Conservation (phyloP, 2,329 filamentous ascomycete genomes). For the Diaporthe citriasiana region DNA sequence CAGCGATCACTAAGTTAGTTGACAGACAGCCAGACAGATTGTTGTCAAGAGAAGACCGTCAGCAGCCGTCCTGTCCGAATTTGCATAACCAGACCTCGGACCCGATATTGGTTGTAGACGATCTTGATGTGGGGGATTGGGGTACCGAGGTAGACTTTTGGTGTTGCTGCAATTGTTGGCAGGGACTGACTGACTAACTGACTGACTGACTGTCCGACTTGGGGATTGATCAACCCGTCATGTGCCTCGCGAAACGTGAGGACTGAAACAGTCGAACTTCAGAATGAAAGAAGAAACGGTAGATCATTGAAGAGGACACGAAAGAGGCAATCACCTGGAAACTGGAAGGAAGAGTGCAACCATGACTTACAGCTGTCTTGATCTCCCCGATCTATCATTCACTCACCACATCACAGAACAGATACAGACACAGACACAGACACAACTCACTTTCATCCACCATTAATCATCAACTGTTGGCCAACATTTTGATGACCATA, state of each 20-base stretch:
- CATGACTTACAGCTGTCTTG: not conserved
- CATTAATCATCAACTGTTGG: not conserved
- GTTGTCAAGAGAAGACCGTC: too few relatives aligned
- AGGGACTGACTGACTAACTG: too few relatives aligned
- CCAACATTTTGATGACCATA: not conserved
- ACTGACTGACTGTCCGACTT: not conserved
- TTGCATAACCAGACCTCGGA: not conserved
- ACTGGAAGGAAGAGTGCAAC: not conserved
- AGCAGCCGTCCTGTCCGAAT: too few relatives aligned
- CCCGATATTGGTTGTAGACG: not conserved
- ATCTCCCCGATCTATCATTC: not conserved
- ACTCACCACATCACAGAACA: not conserved
- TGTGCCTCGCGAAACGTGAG: conserved; percentile 4
- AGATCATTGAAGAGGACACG: not conserved
- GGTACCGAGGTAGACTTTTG: not conserved
- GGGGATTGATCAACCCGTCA: not conserved
- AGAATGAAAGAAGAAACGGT: conserved; percentile 6
- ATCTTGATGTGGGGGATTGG: not conserved
- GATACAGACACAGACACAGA: not conserved
- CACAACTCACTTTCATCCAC: not conserved
- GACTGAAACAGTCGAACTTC: not conserved
- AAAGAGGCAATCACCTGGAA: conserved; percentile 31
- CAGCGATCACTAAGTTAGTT: not conserved
- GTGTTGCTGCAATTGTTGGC: conserved; percentile 23
- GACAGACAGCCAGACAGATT: not conserved